Percentiles rank a stretch among this genome's conserved stretches.
Conservation (phyloP, 345 rosid genomes). For the Brassica juncea region DNA sequence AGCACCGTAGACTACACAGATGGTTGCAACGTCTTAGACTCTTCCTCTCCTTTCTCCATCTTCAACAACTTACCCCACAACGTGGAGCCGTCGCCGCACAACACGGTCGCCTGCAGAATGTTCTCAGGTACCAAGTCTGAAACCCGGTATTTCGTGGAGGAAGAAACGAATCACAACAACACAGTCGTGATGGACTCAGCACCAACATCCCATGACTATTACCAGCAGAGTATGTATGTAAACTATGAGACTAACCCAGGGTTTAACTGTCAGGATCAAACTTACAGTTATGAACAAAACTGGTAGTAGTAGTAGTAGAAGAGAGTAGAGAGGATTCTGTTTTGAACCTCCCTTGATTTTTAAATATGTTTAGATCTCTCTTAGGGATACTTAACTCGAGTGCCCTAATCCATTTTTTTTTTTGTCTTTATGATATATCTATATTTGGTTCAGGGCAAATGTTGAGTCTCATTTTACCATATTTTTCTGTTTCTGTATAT, state of each 20-base stretch:
- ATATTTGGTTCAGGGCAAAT: slow-evolving; percentile 28
- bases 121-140: slow-evolving; percentile 51
- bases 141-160: slow-evolving; percentile 54
- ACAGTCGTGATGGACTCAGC: slow-evolving; percentile 29
- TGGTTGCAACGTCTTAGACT: slow-evolving; percentile 49
- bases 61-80: slow-evolving; percentile 49
- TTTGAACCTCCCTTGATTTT: slow-evolving; percentile 38
- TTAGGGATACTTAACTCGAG: slow-evolving; percentile 41
- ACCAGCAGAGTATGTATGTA: slow-evolving; percentile 47
- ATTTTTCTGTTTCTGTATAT: slow-evolving; percentile 1
- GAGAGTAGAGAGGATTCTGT: slow-evolving; percentile 31
- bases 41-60: slow-evolving; percentile 52
- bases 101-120: slow-evolving; percentile 59
- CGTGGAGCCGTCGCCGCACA: slow-evolving; percentile 46
- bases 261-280: slow-evolving; percentile 39
- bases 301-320: slow-evolving; percentile 35
- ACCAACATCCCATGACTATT: slow-evolving; percentile 20
- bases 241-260: slow-evolving; percentile 48
- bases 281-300: slow-evolving; percentile 41
- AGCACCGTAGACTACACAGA: slow-evolving; percentile 71
- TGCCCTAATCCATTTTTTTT: slow-evolving; percentile 25
- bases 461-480: slow-evolving; percentile 21
- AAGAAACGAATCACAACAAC: slow-evolving; percentile 37
- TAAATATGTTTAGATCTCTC: slow-evolving; percentile 30
- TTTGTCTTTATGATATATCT: slow-evolving; percentile 25